Evolutionary conservation across 495 filamentous ascomycete genomes (phyloP).

Genomic region (Lepidopterella palustris): DNA sequence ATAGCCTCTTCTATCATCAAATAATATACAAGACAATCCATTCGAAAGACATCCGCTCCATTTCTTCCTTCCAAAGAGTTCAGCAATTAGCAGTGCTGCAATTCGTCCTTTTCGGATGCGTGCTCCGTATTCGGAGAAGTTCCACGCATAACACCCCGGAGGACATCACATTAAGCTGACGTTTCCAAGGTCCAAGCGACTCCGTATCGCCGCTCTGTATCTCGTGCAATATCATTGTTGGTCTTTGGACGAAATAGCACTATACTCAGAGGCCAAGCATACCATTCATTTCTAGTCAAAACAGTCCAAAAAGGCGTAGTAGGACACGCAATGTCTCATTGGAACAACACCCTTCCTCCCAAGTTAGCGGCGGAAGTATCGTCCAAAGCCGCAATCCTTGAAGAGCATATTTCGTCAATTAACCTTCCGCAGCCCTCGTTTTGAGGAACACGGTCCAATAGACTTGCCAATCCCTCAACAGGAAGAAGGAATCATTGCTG

Average conservation of each 20-base stretch:
- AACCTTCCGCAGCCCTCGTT: not conserved
- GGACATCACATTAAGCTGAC: not conserved
- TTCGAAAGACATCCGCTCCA: too few species aligned
- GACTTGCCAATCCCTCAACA: not conserved
- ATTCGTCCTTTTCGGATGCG: not conserved
- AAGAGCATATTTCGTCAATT: not conserved
- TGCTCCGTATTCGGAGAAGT: too few species aligned
- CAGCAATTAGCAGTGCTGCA: too few species aligned
- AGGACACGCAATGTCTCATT: not conserved
- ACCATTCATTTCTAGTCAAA: too few species aligned
- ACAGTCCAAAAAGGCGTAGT: too few species aligned
- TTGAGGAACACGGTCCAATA: not conserved
- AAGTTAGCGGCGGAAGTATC: not conserved
- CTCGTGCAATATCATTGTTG: not conserved
- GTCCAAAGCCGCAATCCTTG: not conserved
- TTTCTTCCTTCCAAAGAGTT: too few species aligned
- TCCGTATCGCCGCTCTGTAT: not conserved
- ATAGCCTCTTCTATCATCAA: too few species aligned
- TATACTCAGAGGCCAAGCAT: too few species aligned
- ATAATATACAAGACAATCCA: too few species aligned
- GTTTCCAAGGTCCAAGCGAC: not conserved
- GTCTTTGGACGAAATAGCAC: not conserved
- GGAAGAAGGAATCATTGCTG: not conserved
- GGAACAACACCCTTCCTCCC: not conserved
- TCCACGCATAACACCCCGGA: not conserved